Evolutionary conservation across 2,329 filamentous ascomycete species (phyloP).

Genomic region (Hypomyces perniciosus): DNA sequence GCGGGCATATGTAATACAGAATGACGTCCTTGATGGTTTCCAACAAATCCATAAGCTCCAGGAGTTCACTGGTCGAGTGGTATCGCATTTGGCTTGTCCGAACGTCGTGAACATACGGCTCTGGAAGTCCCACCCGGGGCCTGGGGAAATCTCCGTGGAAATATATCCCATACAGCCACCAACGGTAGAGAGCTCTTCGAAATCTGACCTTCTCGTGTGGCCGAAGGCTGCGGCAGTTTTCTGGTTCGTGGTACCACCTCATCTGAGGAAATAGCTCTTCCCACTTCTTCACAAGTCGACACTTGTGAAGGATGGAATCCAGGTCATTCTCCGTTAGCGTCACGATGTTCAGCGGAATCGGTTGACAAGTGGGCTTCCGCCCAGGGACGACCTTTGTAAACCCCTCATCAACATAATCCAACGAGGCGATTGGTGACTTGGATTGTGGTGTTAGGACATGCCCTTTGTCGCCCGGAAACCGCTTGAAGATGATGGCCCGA

Average conservation of each 20-base stretch:
- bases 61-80: conserved; percentile 37
- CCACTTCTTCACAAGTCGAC: conserved; percentile 33
- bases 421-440: background rate
- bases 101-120: conserved; percentile 34
- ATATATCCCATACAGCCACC: conserved; percentile 49
- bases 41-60: conserved; percentile 42
- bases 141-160: conserved; percentile 42
- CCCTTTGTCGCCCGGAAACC: conserved; percentile 28
- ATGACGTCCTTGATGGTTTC: conserved; percentile 40
- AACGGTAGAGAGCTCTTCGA: conserved; percentile 45
- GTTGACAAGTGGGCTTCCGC: conserved; percentile 13
- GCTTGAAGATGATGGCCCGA: conserved; percentile 34
- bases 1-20: conserved; percentile 41
- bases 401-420: conserved; percentile 1
- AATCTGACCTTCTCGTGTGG: conserved; percentile 40
- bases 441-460: conserved; percentile 16
- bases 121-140: conserved; percentile 32
- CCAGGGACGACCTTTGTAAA: conserved; percentile 21
- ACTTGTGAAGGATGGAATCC: conserved; percentile 27
- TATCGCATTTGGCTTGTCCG: conserved; percentile 39
- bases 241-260: conserved; percentile 41
- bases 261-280: conserved; percentile 37
- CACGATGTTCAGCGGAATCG: conserved; percentile 17
- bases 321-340: conserved; percentile 30
- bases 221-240: conserved; percentile 39